Evolutionary conservation across 441 rosid species (phyloP), one percentile per base, ranked within the genome.

Genomic region (Adansonia rubrostipa): DNA sequence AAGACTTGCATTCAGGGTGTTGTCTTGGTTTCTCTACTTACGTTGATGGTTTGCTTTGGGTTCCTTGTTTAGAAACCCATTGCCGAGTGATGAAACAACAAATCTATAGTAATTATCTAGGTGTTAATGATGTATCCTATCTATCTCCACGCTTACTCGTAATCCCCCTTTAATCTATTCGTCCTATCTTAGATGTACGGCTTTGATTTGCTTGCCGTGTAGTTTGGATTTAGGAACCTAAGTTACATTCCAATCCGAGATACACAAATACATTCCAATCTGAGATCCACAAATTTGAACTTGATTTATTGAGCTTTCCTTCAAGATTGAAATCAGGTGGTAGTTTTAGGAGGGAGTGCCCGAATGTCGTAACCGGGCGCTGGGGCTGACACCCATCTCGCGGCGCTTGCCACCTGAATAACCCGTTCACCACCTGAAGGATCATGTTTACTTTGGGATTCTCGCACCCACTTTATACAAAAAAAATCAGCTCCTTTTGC

Each of bases 351-450:
- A 4, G 51, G 61, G 86, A 71, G 89, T 78, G 84, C 88, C 86
- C 86, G 2, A 0, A 0, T 77, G 91, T 86, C 91, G 88, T 86
- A 85, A 86, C 88, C 78, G 75, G 85, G 81, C 79, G 4, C 1
- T 3, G 75, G 78, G 80, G 75, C 79, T 54, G 83, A 80, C 91
- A 81, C 91, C 84, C 88, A 14, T 85, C 87, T 63, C 87, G 84
- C 90, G 82, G 0, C 0, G 3, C 0, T n/a, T 0, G 85, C 85
- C n/a, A n/a, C n/a, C n/a, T n/a, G n/a, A n/a, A 85, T 36, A 53
- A 83, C 89, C 91, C 88, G 77, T 83, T 75, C 28, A 66, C 84
- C 75, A 83, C 89, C 87, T 75, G 88, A 86, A 88, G 91, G 91
- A 88, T 86, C 89, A 81, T 65, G 6, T 0, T 0, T 0, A 0